Evolutionary conservation across 78 protist species (phyloP), one percentile per base, ranked within the genome.

Genomic region (Monosiga brevicollis): DNA sequence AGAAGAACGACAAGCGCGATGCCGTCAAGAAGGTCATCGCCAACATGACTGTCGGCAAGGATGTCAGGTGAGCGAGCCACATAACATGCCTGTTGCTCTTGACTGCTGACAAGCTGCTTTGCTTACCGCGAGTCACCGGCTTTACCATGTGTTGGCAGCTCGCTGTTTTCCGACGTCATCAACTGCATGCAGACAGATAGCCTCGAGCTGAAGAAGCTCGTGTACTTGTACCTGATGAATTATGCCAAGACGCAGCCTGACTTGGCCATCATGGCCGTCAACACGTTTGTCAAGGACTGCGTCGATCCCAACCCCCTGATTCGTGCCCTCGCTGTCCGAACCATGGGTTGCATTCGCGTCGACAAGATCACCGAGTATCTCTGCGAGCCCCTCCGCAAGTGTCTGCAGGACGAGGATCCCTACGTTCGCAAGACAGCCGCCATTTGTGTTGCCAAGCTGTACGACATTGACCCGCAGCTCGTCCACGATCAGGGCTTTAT

Each of bases 271-370:
- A 79, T 95, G n/a, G 99, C 97, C 74, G 99, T 98, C 76, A 95
- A 95, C 84, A 95, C 96, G 0, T 97, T 98, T 76, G 95, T 85
- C 74, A 91, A 94, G 91, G 99, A 97, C 88, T 88, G 99, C 6
- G 76, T 83, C 26, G 95, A 97, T 79, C 88, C 76, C 54, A 93
- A 92, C 86, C 99, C 99, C 54, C 86, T 98, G 54, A 90, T 98
- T 43, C 91, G 99, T 36, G 99, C 99, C 3, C 90, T 98, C 2
- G 99, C 99, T 34, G 84, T 98, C 42, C 93, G 99, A 39, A 97
- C 99, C 23, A 97, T 98, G 99, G 99, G 99, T 70, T 96, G 97
- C 91, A 95, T 98, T 71, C 94, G 98, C 35, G 98, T 98, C 22
- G 94, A 92, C 82, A 79, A 87, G 29, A 96, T 98, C 78, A 87